Base-by-base conservation (phyloP, 495 filamentous ascomycete species). In the Tetracladium setigerum region DNA sequence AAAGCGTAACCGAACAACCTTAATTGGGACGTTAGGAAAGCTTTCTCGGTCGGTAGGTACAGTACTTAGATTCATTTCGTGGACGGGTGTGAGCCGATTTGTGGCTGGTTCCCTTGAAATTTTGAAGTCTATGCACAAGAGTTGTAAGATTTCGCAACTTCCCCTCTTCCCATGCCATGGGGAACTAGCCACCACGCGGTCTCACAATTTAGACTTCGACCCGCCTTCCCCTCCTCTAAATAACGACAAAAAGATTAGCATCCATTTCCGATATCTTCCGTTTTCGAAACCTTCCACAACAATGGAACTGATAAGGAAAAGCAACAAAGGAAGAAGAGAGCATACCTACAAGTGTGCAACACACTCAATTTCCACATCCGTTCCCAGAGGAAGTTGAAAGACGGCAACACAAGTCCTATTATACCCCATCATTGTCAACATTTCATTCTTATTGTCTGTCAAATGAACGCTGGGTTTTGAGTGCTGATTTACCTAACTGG, bases 331-430 rank as follows among this genome's bases (percentile, higher is more conserved):
- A 27, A 27, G 22, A 27, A n/a, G 17, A 40, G 38, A 10, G 8
- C 22, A 27, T 27, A 42, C 53, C 54, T 47, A 60, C 50, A 71
- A 57, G 65, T 72, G 64, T 5, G 82, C 82, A 39, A 73, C 78
- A 54, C 78, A 84, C 61, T 86, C 82, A 58, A 87, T 84, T 66
- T 86, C 82, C 13, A 87, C 80, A 67, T 84, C 81, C 8, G 80
- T 81, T 14, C 73, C 71, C 16, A 82, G 61, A 1, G 82, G 81
- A 43, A 85, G 63, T 35, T 77, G 77, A 57, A 79, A 72, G 17
- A 84, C 82, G 5, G 81, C 81, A 33, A 87, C 80, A 54, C 82
- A 86, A 35, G 81, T 84, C 32, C 78, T 68, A 47, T 68, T 72
- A 56, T 62, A 30, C 3, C 6, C 2, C 18, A n/a, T n/a, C 18